Evolutionary conservation across 78 protist genomes (phyloP).

Genomic region (Chrysochromulina tobinii): DNA sequence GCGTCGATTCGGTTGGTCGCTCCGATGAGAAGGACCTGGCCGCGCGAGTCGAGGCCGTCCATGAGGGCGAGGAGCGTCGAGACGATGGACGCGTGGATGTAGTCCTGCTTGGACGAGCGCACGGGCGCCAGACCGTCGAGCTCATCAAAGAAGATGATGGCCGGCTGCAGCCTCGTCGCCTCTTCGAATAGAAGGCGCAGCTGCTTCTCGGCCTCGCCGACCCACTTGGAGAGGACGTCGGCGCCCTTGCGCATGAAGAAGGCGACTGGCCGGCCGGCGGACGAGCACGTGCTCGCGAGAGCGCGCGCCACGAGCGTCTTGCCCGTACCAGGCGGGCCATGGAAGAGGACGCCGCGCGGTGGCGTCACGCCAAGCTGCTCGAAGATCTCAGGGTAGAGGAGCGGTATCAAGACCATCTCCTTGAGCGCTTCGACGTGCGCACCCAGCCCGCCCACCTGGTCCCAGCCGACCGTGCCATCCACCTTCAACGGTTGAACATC

Average conservation of each 20-base stretch:
- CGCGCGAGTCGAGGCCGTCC: conserved; percentile 91
- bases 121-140: conserved; percentile 94
- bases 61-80: conserved; percentile 98
- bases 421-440: conserved; percentile 58
- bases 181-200: conserved; percentile 54
- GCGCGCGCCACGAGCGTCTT: conserved; percentile 91
- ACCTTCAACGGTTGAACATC: background rate
- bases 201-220: conserved; percentile 73
- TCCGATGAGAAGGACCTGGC: background rate
- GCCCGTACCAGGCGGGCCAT: conserved; percentile 79
- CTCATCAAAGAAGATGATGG: conserved; percentile 89
- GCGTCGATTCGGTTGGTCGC: conserved; percentile 85
- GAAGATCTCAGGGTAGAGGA: conserved; percentile 84
- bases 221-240: conserved; percentile 62
- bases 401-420: conserved; percentile 84
- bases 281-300: conserved; percentile 83
- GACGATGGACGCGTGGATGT: conserved; percentile 56
- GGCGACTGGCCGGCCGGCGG: conserved; percentile 23
- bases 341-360: conserved; percentile 64
- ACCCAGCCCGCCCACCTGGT: conserved; percentile 79
- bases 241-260: conserved; percentile 80
- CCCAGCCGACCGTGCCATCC: background rate
- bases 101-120: conserved; percentile 55
- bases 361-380: conserved; percentile 78
- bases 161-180: conserved; percentile 38